phyloP scores from a whole-genome alignment of 495 filamentous ascomycete species.

The Sporormia fimetaria region DNA sequence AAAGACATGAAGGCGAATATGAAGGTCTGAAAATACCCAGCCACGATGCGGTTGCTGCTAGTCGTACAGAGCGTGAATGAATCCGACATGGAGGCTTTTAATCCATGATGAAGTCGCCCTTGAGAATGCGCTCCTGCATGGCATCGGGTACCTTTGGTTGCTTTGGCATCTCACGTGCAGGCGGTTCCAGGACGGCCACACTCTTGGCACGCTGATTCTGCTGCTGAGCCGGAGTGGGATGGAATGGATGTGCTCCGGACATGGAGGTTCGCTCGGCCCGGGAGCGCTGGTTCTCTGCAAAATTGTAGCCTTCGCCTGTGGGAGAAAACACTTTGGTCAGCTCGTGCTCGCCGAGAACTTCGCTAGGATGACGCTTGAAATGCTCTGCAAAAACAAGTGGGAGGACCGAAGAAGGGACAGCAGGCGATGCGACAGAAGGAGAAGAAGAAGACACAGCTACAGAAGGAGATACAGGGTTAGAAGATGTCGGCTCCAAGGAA shows the following conservation, averaged over 20 bases:
- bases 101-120: conserved; percentile 97
- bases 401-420: conserved; percentile 6
- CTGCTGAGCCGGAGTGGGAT: conserved; percentile 28
- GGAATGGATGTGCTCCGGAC: conserved; percentile 26
- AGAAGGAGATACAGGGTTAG: too few relatives aligned
- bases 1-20: too few relatives aligned
- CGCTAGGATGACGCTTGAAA: conserved; percentile 18
- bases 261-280: conserved; percentile 76
- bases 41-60: too few relatives aligned
- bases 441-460: conserved; percentile 28
- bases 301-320: conserved; percentile 85
- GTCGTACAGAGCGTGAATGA: too few relatives aligned
- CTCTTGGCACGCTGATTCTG: conserved; percentile 49
- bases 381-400: conserved; percentile 11
- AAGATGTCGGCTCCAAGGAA: too few relatives aligned
- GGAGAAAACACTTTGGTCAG: conserved; percentile 47
- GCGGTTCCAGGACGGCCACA: conserved; percentile 56
- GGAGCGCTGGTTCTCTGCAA: conserved; percentile 84
- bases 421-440: conserved; percentile 15
- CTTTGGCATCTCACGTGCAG: conserved; percentile 37
- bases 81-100: too few relatives aligned
- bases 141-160: conserved; percentile 60
- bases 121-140: conserved; percentile 91
- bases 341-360: conserved; percentile 38
- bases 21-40: too few relatives aligned